Evolutionary conservation across 108 stramenopile species (phyloP).

Genomic region (Asterionellopsis glacialis): DNA sequence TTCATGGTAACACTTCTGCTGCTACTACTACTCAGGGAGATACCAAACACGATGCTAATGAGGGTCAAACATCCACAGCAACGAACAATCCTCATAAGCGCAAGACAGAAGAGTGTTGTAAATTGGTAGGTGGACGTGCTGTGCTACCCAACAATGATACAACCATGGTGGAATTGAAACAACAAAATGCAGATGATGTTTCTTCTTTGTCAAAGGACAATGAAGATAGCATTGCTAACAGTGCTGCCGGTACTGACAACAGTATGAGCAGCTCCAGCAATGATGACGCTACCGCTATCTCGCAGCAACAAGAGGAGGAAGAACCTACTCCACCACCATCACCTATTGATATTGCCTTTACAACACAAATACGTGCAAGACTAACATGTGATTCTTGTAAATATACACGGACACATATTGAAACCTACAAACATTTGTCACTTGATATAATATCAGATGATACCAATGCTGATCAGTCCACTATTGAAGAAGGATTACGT

Average conservation of each 20-base stretch:
- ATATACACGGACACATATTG: constrained; percentile 41
- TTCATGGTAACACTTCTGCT: background rate
- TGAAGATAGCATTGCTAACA: too few species aligned
- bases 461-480: background rate
- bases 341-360: constrained; percentile 39
- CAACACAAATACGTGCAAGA: constrained; percentile 38
- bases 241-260: too few species aligned
- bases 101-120: constrained; percentile 24
- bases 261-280: too few species aligned
- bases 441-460: constrained; percentile 34
- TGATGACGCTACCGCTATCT: background rate
- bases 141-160: background rate
- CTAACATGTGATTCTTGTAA: constrained; percentile 57
- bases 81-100: background rate
- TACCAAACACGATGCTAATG: background rate
- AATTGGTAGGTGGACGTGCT: constrained; percentile 44
- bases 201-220: too few species aligned
- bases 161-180: too few species aligned
- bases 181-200: too few species aligned
- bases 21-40: background rate
- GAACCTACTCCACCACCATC: constrained; percentile 5
- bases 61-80: background rate
- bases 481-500: constrained; percentile 42
- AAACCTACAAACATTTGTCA: constrained; percentile 48
- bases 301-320: constrained; percentile 8